Evolutionary conservation across 768 basidiomycete genomes (phyloP).

Genomic region (Strobilomyces echinocephalus): DNA sequence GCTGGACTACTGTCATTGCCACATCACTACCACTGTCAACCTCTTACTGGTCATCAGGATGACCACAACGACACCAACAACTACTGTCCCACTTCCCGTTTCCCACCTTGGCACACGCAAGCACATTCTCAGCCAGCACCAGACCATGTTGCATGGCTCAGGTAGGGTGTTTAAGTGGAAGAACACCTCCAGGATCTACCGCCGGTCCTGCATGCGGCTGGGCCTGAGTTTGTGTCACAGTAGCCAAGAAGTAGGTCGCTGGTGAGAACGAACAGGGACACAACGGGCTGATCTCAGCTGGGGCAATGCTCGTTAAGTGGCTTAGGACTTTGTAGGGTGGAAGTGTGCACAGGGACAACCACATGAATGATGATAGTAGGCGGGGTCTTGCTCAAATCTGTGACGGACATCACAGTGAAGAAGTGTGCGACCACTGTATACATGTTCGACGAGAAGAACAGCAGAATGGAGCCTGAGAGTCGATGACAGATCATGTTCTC

Average conservation of each 20-base stretch:
- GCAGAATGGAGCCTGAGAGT: conserved; percentile 24
- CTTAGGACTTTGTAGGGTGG: conserved; percentile 61
- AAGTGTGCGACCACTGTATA: conserved; percentile 21
- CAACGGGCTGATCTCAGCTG: conserved; percentile 43
- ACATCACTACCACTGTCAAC: too few species aligned
- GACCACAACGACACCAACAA: too few species aligned
- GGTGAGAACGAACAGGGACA: conserved; percentile 28
- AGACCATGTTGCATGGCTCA: conserved; percentile 41
- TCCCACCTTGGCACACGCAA: conserved; percentile 77
- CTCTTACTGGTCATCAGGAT: too few species aligned
- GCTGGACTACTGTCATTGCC: too few species aligned
- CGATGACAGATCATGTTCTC: conserved; percentile 22
- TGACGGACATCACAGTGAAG: conserved; percentile 34
- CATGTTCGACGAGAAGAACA: conserved; percentile 19
- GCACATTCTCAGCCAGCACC: conserved; percentile 79
- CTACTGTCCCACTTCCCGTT: conserved; percentile 46
- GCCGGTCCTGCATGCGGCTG: conserved; percentile 58
- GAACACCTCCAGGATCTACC: too few species aligned
- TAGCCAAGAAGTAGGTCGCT: conserved; percentile 32
- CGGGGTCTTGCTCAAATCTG: conserved; percentile 35
- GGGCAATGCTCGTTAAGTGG: conserved; percentile 70
- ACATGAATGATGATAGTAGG: conserved; percentile 52
- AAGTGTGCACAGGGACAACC: conserved; percentile 41
- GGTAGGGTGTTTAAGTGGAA: too few species aligned
- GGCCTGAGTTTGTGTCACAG: conserved; percentile 56